Conservation (phyloP, 192 early-diverging fungal genomes). For the Dispira simplex region DNA sequence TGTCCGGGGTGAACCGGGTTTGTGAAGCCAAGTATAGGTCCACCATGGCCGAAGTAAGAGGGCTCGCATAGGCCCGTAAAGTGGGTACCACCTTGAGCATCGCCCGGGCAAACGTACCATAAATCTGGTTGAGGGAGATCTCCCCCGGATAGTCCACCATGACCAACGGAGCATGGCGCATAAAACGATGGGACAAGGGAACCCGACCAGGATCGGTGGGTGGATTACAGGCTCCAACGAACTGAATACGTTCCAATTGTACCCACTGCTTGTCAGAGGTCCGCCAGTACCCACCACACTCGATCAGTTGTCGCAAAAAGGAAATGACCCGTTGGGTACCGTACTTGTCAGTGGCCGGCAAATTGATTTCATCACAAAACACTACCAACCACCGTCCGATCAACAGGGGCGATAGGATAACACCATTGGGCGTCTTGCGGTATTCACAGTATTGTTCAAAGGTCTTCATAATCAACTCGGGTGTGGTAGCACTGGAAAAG, state of each 20-base stretch:
- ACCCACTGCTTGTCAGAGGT: slow-evolving; percentile 86
- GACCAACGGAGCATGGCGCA: slow-evolving; percentile 90
- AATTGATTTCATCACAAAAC: slow-evolving; percentile 99
- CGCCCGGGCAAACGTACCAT: slow-evolving; percentile 81
- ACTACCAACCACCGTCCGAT: slow-evolving; percentile 92
- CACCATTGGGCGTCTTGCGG: slow-evolving; percentile 83
- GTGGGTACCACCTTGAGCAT: slow-evolving; percentile 87
- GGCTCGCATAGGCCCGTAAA: slow-evolving; percentile 77
- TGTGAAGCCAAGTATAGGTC: slow-evolving; percentile 89
- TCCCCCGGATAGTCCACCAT: slow-evolving; percentile 98
- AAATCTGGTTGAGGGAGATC: slow-evolving; percentile 86
- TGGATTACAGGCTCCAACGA: slow-evolving; percentile 99
- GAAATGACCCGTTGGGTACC: slow-evolving; percentile 97
- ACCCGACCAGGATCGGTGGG: slow-evolving; percentile 99
- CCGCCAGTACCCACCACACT: slow-evolving; percentile 95
- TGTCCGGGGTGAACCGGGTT: slow-evolving; percentile 86
- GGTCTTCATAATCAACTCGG: slow-evolving; percentile 86
- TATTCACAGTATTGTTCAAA: slow-evolving; percentile 99
- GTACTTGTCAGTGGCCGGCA: slow-evolving; percentile 92
- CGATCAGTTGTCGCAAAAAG: slow-evolving; percentile 87
- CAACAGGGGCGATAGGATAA: slow-evolving; percentile 64
- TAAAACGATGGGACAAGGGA: slow-evolving; percentile 85
- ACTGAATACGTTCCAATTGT: slow-evolving; percentile 91
- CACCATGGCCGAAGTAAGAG: slow-evolving; percentile 92
- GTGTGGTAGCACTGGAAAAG: slow-evolving; percentile 95